Percentiles rank a stretch among this genome's conserved stretches.
Conservation (phyloP, 371 early-diverging fungal genomes). For the Capillidium heterosporum region DNA sequence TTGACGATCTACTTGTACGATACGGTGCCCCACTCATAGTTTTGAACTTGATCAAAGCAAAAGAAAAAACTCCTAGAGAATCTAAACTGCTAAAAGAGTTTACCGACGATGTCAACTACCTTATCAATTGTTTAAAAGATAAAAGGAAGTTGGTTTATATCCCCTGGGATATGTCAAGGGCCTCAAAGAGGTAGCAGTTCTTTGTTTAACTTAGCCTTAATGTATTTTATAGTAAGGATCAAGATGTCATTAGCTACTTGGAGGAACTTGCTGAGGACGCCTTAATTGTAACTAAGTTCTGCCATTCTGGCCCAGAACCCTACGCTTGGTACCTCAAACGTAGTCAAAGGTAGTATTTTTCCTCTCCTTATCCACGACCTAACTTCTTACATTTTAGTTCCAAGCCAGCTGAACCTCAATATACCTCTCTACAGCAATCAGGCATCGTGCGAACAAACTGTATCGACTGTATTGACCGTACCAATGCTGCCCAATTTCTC, state of each 20-base stretch:
- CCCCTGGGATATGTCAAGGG: conserved; percentile 95
- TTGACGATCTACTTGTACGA: conserved; percentile 68
- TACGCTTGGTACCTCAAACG: conserved; percentile 10
- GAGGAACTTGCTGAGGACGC: conserved; percentile 80
- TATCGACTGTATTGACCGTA: conserved; percentile 98
- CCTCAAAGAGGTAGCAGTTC: conserved; percentile 55
- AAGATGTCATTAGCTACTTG: conserved; percentile 75
- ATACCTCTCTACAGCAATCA: conserved; percentile 30
- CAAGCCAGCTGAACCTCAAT: conserved; percentile 9
- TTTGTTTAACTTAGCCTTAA: not conserved
- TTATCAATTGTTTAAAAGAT: conserved; percentile 74
- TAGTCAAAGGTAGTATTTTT: not conserved
- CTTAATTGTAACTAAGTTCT: conserved; percentile 71
- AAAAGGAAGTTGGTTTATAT: conserved; percentile 54
- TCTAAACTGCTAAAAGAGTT: conserved; percentile 73
- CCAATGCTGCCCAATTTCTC: conserved; percentile 96
- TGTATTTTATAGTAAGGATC: conserved; percentile 30
- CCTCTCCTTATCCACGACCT: too few relatives aligned
- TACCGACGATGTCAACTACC: conserved; percentile 52
- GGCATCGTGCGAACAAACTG: conserved; percentile 97
- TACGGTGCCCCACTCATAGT: conserved; percentile 83
- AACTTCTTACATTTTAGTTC: conserved; percentile 1
- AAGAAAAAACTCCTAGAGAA: conserved; percentile 79
- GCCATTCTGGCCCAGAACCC: conserved; percentile 72
- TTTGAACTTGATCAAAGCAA: conserved; percentile 82